Conservation (phyloP, 2,329 filamentous ascomycete species). For the Xylaria hypoxylon region DNA sequence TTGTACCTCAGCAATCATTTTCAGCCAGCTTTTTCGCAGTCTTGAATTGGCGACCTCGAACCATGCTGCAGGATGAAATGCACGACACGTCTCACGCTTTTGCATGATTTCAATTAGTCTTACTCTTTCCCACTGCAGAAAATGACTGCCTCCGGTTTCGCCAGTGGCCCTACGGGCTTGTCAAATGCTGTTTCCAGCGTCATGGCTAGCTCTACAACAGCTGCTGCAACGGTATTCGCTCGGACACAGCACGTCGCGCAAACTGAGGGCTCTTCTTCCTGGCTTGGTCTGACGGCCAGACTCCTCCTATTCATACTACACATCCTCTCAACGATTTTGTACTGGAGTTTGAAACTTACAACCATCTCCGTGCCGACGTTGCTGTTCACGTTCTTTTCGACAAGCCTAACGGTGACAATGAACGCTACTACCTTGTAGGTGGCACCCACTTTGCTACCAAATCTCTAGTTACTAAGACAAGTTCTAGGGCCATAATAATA, state of each 20-base stretch:
- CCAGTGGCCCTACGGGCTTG: constrained; percentile 38
- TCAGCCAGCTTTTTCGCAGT: constrained; percentile 10
- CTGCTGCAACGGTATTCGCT: constrained; percentile 43
- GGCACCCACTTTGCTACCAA: constrained; percentile 13
- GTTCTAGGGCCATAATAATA: constrained; percentile 64
- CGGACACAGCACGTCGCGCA: constrained; percentile 44
- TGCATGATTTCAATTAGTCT: constrained; percentile 12
- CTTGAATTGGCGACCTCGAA: constrained; percentile 22
- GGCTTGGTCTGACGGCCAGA: constrained; percentile 68
- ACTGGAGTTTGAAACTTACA: constrained; percentile 85
- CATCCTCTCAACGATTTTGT: constrained; percentile 69
- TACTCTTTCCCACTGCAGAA: background rate
- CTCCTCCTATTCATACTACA: constrained; percentile 67
- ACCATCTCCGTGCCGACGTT: constrained; percentile 91
- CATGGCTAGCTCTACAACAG: constrained; percentile 43
- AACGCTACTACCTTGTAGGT: constrained; percentile 93
- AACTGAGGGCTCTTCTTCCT: constrained; percentile 54
- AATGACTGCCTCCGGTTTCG: constrained; percentile 31
- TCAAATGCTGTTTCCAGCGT: constrained; percentile 45
- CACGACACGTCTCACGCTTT: constrained; percentile 25
- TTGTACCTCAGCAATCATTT: background rate
- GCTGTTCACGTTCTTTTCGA: constrained; percentile 70
- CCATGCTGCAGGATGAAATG: constrained; percentile 42
- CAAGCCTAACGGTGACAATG: constrained; percentile 96
- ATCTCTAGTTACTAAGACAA: constrained; percentile 55